A percentile compares a stretch with the other conserved stretches of the same genome.
Evolutionary conservation across 441 rosid species (phyloP).

Genomic region (Gossypium schwendimanii): DNA sequence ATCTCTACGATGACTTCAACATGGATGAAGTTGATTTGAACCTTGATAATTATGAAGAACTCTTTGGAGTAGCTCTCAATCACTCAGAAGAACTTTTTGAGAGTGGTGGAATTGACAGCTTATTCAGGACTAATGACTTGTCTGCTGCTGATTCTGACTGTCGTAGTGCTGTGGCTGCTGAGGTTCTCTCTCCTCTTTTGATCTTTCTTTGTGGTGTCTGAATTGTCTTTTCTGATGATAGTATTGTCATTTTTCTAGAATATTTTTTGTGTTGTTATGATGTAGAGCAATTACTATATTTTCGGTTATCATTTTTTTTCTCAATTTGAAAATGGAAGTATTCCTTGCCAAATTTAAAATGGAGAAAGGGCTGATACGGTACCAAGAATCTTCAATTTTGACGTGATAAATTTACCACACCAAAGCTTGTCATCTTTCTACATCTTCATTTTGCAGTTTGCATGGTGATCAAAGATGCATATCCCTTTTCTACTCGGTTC

Average conservation of each 20-base stretch:
- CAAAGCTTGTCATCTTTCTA: not conserved
- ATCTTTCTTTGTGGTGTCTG: slow-evolving; percentile 7
- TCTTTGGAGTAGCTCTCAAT: slow-evolving; percentile 74
- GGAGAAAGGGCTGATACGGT: not conserved
- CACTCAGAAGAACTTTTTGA: slow-evolving; percentile 72
- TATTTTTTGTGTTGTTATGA: not conserved
- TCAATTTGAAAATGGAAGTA: not conserved
- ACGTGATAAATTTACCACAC: not conserved
- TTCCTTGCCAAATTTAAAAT: not conserved
- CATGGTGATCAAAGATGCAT: not conserved
- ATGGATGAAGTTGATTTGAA: slow-evolving; percentile 88
- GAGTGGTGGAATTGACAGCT: slow-evolving; percentile 77
- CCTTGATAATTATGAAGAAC: slow-evolving; percentile 88
- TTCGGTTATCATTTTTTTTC: not conserved
- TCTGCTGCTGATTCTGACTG: slow-evolving; percentile 51
- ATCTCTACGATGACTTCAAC: slow-evolving; percentile 57
- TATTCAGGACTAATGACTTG: slow-evolving; percentile 57
- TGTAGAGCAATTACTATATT: not conserved
- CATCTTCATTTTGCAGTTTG: not conserved
- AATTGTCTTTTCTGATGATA: not conserved
- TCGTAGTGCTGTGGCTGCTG: slow-evolving; percentile 46
- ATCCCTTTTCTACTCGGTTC: not conserved
- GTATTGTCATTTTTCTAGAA: not conserved
- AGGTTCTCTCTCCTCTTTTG: slow-evolving; percentile 39
- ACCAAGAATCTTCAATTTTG: not conserved